phyloP scores from a whole-genome alignment of 352 stramenopile species.

The Globisporangium okanoganense region DNA sequence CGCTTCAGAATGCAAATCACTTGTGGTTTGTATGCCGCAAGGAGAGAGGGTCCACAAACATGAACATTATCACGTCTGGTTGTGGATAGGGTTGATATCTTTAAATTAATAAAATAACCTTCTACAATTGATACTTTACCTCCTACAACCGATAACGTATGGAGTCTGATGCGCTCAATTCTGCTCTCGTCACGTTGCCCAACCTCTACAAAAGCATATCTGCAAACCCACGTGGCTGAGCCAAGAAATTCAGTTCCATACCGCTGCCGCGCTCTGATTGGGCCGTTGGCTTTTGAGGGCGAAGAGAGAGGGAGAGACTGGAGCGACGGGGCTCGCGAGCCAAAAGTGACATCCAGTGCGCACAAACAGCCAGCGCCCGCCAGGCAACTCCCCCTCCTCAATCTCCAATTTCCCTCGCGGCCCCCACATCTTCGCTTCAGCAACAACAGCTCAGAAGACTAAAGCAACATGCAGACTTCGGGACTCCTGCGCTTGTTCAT shows the following conservation, averaged over 20 bases:
- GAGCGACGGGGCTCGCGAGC: conserved; percentile 6
- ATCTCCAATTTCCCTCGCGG: conserved; percentile 47
- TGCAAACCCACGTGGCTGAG: conserved; percentile 1
- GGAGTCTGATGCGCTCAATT: neutral
- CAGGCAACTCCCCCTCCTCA: conserved; percentile 22
- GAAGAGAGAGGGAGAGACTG: conserved; percentile 8
- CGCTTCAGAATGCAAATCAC: neutral
- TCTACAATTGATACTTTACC: neutral
- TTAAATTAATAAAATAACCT: too few relatives aligned
- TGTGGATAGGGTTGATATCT: neutral
- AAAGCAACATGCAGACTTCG: conserved; percentile 55
- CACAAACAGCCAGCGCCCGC: neutral
- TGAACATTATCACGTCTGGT: neutral
- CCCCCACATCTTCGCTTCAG: conserved; percentile 14
- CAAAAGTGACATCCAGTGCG: conserved; percentile 18
- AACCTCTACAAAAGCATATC: neutral
- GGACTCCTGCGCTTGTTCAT: conserved; percentile 47
- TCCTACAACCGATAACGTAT: neutral
- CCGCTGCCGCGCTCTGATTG: conserved; percentile 8
- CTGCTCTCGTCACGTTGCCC: neutral
- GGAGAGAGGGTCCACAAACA: neutral
- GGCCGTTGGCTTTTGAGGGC: neutral
- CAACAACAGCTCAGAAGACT: conserved; percentile 10
- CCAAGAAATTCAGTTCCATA: conserved; percentile 17
- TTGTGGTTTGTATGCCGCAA: conserved; percentile 1